Evolutionary conservation across 495 filamentous ascomycete genomes (phyloP).

Genomic region (Aspergillus asperescens): DNA sequence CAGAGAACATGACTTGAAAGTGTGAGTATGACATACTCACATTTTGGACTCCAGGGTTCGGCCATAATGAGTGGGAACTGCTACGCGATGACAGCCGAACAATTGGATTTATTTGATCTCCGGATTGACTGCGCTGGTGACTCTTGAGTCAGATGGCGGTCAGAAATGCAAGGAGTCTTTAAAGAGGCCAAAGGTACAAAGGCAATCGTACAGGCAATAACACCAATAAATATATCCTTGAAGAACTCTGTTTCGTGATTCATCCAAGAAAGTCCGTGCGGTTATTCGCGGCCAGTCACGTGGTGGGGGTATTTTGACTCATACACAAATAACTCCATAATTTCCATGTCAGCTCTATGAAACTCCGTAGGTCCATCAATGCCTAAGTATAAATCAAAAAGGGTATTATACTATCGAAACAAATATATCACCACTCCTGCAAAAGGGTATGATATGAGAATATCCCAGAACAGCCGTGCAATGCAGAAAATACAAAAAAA

Average conservation of each 20-base stretch:
- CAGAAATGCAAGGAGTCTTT: background rate
- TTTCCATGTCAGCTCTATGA: background rate
- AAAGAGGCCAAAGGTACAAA: background rate
- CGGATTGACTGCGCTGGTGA: background rate
- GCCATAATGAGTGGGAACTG: background rate
- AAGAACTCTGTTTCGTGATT: no score
- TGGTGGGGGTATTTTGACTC: background rate
- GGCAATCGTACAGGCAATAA: background rate
- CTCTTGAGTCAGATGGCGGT: background rate
- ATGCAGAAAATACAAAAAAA: background rate
- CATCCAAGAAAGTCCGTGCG: background rate
- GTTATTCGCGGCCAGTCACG: no score
- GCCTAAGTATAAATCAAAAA: no score
- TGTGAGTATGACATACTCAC: background rate
- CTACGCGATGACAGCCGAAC: background rate
- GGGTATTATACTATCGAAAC: background rate
- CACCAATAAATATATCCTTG: background rate
- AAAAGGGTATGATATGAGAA: constrained; percentile 4
- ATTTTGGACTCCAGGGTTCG: background rate
- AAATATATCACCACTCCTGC: background rate
- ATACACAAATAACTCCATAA: background rate
- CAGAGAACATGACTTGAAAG: background rate
- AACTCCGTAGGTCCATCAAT: no score
- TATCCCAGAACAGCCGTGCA: background rate
- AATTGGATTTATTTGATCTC: background rate